Evolutionary conservation across 1,284 basidiomycete species (phyloP), one percentile per base, ranked within the genome.

Genomic region (Exobasidium cylindrosporum): DNA sequence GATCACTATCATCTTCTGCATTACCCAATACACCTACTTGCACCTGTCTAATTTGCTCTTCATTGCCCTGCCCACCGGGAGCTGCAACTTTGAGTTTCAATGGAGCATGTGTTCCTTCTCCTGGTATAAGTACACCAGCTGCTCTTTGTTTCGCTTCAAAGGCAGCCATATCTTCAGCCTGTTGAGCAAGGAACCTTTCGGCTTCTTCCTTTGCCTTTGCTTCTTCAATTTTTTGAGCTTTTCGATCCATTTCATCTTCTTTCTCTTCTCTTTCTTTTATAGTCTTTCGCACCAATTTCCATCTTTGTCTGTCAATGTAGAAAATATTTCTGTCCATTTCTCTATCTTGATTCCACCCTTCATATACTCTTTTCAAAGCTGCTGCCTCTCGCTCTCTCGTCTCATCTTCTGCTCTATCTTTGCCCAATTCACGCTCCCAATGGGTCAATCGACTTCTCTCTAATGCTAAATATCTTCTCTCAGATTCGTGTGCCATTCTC

Each of bases 101-200:
- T 2, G 74, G 74, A 28, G 69, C 65, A 11, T 65, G 62, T 24
- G 63, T 26, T 1, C 57, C 70, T 11, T 68, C 70, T 4, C 57
- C 63, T 14, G 67, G 68, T 11, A 73, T 63, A 14, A 72, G 66
- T 10, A 76, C 68, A 31, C 77, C 77, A 1, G 75, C 63, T 13
- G 65, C 65, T 5, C 70, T 64, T 63, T 73, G 74, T 58, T 66
- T 55, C 50, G 73, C 65, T 26, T 70, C 64, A 17, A 70, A 57
- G 35, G 63, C 65, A 35, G 70, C 70, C 71, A 75, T 73, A 40
- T 78, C 75, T 17, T 60, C 67, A 10, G 68, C 76, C 60, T 77
- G 74, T 60, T 73, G 55, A 1, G 68, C 74, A 13, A 77, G 57
- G 60, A 78, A 77, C 7, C 62, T 62, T 46, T 78, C 74, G 4